phyloP scores from a whole-genome alignment of 2,329 filamentous ascomycete species.

The Coniella lustricola region DNA sequence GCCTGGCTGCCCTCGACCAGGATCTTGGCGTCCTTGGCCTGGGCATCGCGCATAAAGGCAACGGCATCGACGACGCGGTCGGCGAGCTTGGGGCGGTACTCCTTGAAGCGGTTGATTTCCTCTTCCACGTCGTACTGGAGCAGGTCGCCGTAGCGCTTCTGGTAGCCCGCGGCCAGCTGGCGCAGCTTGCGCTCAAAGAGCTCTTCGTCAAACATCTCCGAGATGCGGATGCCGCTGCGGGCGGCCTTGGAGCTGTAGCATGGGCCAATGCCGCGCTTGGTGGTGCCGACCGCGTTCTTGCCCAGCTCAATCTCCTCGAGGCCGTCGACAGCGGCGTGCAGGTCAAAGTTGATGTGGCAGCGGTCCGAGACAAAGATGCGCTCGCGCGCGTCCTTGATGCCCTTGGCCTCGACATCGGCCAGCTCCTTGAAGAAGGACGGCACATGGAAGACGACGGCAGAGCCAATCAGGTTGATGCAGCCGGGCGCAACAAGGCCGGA shows the following conservation, averaged over 20 bases:
- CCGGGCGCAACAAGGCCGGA: constrained; percentile 66
- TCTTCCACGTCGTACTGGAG: constrained; percentile 61
- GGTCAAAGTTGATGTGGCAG: constrained; percentile 55
- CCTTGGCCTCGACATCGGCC: constrained; percentile 51
- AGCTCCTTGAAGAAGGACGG: constrained; percentile 62
- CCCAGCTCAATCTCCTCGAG: constrained; percentile 52
- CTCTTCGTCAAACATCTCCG: constrained; percentile 60
- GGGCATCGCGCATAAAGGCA: constrained; percentile 51
- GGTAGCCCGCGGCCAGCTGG: constrained; percentile 52
- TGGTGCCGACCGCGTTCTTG: constrained; percentile 35
- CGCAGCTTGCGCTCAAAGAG: constrained; percentile 61
- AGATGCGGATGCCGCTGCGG: constrained; percentile 57
- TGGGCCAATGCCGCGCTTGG: constrained; percentile 26
- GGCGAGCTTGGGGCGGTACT: constrained; percentile 49
- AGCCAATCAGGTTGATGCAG: constrained; percentile 59
- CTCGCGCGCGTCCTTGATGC: constrained; percentile 45
- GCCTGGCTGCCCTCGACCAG: constrained; percentile 56
- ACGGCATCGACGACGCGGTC: constrained; percentile 62
- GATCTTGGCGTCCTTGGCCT: constrained; percentile 44
- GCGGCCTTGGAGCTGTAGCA: constrained; percentile 23
- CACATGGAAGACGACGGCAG: constrained; percentile 21
- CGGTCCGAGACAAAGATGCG: constrained; percentile 57
- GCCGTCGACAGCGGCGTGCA: constrained; percentile 60
- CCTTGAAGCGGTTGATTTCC: constrained; percentile 56
- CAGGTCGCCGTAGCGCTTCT: constrained; percentile 62